Percentiles rank a stretch among this genome's conserved stretches.
phyloP scores from a whole-genome alignment of 345 rosid species.

The Iberis pinnata region DNA sequence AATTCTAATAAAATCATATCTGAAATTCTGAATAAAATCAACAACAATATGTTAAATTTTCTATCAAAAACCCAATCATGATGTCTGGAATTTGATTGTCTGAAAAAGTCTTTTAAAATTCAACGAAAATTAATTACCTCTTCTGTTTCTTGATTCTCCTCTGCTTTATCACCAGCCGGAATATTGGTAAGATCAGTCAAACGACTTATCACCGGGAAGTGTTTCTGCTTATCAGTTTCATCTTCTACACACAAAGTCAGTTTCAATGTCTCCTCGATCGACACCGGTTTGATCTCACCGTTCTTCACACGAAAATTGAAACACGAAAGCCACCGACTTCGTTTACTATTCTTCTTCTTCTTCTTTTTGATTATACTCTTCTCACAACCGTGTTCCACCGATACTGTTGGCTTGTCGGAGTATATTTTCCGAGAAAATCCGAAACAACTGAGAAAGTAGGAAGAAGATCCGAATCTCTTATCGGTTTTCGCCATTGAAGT shows the following conservation, averaged over 20 bases:
- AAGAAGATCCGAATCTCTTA: constrained; percentile 17
- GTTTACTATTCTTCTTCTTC: constrained; percentile 4
- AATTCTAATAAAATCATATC: no score
- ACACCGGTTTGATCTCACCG: constrained; percentile 40
- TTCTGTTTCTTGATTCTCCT: constrained; percentile 6
- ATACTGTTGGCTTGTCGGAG: constrained; percentile 5
- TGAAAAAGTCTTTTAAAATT: neutral
- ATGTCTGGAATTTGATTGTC: neutral
- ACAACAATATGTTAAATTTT: neutral
- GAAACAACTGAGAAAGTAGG: constrained; percentile 39
- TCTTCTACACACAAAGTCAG: neutral
- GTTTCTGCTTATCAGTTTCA: constrained; percentile 18
- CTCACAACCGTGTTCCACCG: constrained; percentile 7
- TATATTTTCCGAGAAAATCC: constrained; percentile 33
- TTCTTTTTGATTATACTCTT: neutral
- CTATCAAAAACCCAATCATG: no score
- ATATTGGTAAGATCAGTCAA: constrained; percentile 19
- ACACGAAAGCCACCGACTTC: constrained; percentile 19
- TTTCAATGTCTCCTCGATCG: constrained; percentile 30
- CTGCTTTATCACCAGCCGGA: constrained; percentile 16
- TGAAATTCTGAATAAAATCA: neutral
- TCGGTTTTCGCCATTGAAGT: constrained; percentile 32
- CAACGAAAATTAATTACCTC: constrained; percentile 15
- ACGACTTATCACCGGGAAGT: constrained; percentile 21
- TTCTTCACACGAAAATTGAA: constrained; percentile 32